Percentiles rank a stretch among this genome's conserved stretches.
Evolutionary conservation across 257 asterid genomes (phyloP).

Genomic region (Petunia secreta): DNA sequence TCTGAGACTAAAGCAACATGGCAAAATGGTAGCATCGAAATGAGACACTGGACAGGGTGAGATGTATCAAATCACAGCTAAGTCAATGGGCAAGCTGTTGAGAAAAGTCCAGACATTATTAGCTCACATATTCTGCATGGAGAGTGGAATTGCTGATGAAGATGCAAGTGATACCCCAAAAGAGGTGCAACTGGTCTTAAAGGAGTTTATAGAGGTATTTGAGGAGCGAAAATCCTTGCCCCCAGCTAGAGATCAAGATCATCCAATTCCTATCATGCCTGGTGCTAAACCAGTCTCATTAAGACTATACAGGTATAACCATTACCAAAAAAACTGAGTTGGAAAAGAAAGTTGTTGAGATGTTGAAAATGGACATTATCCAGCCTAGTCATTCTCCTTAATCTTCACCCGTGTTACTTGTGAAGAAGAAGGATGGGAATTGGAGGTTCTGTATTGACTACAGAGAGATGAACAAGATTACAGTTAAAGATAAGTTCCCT

Average conservation of each 20-base stretch:
- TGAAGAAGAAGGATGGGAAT: constrained; percentile 11
- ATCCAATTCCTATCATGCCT: background rate
- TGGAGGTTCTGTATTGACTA: background rate
- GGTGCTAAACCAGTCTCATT: background rate
- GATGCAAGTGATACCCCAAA: background rate
- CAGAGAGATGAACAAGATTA: no score
- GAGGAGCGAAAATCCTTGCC: background rate
- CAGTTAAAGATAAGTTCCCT: background rate
- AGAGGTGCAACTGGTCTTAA: background rate
- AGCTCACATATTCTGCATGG: background rate
- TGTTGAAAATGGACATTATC: background rate
- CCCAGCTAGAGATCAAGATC: background rate
- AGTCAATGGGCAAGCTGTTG: background rate
- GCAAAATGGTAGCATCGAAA: background rate
- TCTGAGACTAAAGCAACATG: background rate
- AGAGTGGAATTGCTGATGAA: background rate
- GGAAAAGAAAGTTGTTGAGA: background rate
- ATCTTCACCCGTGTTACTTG: background rate
- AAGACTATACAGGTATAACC: no score
- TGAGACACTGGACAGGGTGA: background rate
- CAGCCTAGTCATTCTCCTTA: background rate
- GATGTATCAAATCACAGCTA: no score
- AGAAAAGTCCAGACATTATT: no score
- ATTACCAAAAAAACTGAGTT: background rate
- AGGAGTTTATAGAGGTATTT: background rate